Evolutionary conservation across 805 yeast species (phyloP).

Genomic region (Ogataea zsoltii): DNA sequence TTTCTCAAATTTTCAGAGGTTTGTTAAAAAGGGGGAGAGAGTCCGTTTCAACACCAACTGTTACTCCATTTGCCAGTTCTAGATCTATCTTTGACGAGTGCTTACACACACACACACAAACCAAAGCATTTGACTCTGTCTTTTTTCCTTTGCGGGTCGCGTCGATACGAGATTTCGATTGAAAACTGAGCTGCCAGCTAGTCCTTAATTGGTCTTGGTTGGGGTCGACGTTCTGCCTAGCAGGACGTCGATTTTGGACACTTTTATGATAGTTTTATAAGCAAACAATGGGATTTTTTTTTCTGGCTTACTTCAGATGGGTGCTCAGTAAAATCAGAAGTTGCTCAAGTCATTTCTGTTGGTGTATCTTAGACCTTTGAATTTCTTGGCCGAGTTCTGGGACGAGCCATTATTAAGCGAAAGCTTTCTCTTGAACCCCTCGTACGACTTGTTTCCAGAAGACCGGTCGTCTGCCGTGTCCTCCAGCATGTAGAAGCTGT

Average conservation of each 20-base stretch:
- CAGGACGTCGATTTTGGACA: background rate
- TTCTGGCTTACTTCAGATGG: conserved; percentile 1
- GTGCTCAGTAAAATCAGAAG: conserved; percentile 2
- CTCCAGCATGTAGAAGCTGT: conserved; percentile 5
- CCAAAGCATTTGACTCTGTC: conserved; percentile 1
- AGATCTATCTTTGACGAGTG: background rate
- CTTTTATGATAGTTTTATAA: conserved; percentile 2
- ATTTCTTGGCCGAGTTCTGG: conserved; percentile 11
- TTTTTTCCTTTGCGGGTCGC: background rate
- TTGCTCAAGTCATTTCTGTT: conserved; percentile 20
- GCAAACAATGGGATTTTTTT: conserved; percentile 6
- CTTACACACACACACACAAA: background rate
- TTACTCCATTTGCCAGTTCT: background rate
- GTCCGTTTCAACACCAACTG: conserved; percentile 13
- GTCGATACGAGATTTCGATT: background rate
- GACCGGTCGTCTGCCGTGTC: background rate
- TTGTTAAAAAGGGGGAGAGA: conserved; percentile 24
- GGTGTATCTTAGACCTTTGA: conserved; percentile 21
- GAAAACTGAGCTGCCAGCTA: conserved; percentile 5
- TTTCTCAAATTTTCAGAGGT: conserved; percentile 7
- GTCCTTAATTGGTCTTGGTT: conserved; percentile 16
- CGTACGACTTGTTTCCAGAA: conserved; percentile 2
- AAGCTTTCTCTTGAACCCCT: conserved; percentile 14
- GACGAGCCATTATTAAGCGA: conserved; percentile 8
- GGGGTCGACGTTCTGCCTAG: background rate